Base-by-base conservation (phyloP, 208 protist species). In the Leishmania lainsoni region DNA sequence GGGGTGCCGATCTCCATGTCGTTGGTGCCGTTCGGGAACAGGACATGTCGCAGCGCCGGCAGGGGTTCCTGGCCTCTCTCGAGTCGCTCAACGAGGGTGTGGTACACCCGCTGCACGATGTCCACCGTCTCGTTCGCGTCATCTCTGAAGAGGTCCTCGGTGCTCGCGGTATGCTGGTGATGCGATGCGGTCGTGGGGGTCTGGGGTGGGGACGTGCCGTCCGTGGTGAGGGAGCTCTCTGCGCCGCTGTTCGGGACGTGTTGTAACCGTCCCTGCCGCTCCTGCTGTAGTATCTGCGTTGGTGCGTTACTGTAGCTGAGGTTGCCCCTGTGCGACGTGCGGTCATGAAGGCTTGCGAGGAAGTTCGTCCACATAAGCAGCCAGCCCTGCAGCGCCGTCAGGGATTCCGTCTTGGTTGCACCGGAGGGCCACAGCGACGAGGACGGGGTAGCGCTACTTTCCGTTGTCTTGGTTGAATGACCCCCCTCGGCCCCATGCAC, bases 281-380 rank as follows among this genome's bases (percentile, higher is more conserved):
- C 35, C 20, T 61, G 52, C 51, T 63, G 35, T 35, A 32, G 48
- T 20, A 61, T 51, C 58, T 80, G 81, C 76, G 81, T 80, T 59
- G 81, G 76, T 49, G 65, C 16, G n/a, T n/a, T 82, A 76, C 73
- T 75, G 80, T 79, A 58, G 63, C 81, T 86, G 69, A 84, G 39
- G 54, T 83, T 87, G 59, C 83, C 77, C 10, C 82, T 76, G 75
- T 85, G 83, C 14, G 63, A 35, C 35, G 91, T 78, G 68, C 84
- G 82, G 66, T 94, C 90, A 32, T 81, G 81, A 54, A 92, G 78
- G 48, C 56, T 83, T 29, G 71, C 52, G 76, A 96, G 87, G 77
- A 95, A 93, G 51, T 81, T 81, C 10, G 63, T 59, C 85, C 90
- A 96, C 83, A 91, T 80, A 26, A 74, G 75, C 14, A 96, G 51